These are phyloP conservation scores for Fragilariopsis cylindrus DNA, from an alignment of 108 stramenopile genomes.

Conservation along the genomic window DNA sequence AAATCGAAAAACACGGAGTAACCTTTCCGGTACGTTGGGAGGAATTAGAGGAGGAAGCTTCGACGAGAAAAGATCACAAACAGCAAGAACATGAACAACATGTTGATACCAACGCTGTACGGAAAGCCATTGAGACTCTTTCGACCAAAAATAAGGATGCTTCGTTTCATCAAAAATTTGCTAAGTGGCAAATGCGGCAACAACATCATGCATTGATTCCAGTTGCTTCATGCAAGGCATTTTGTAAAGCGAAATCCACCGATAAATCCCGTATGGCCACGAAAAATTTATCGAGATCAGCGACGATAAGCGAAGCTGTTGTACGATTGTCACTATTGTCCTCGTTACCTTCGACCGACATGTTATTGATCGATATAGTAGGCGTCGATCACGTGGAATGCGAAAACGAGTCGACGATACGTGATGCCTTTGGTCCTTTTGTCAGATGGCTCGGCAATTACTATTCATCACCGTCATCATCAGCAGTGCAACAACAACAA, in stretches of 20 bases:
- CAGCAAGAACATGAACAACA: neutral
- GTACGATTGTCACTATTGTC: slow-evolving; percentile 47
- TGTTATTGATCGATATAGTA: slow-evolving; percentile 64
- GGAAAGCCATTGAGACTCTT: slow-evolving; percentile 23
- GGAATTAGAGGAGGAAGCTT: neutral
- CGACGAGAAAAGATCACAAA: neutral
- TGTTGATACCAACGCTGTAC: slow-evolving; percentile 30
- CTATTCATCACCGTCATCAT: neutral
- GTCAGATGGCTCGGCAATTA: slow-evolving; percentile 61
- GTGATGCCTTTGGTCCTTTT: slow-evolving; percentile 58
- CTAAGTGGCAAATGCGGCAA: slow-evolving; percentile 17
- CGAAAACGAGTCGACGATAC: slow-evolving; percentile 53
- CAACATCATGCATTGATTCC: slow-evolving; percentile 35
- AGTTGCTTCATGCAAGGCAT: slow-evolving; percentile 26
- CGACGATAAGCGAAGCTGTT: slow-evolving; percentile 78
- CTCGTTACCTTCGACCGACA: neutral
- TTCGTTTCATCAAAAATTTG: slow-evolving; percentile 26
- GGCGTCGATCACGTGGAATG: slow-evolving; percentile 84
- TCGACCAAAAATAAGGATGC: slow-evolving; percentile 19
- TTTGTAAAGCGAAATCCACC: slow-evolving; percentile 19
- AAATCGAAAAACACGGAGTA: slow-evolving; percentile 1
- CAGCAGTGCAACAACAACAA: neutral
- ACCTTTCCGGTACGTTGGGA: slow-evolving; percentile 18
- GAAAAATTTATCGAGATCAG: slow-evolving; percentile 61
- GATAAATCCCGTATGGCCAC: slow-evolving; percentile 66